These are phyloP conservation scores for Glycine latifolia DNA, from an alignment of 306 rosid species.

Conservation along the genomic window DNA sequence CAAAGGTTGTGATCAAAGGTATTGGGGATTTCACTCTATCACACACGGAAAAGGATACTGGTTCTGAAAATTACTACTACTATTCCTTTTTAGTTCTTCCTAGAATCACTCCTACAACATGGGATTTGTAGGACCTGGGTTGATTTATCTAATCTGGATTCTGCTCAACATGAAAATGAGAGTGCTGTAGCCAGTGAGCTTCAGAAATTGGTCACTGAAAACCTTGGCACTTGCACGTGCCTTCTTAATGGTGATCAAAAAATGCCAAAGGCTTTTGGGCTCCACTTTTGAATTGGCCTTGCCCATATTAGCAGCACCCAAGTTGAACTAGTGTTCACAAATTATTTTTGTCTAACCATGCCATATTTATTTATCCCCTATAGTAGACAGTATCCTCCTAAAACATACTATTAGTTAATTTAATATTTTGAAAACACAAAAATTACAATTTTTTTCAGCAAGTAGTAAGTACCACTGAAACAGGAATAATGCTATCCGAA, in stretches of 20 bases:
- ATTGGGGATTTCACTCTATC: constrained; percentile 38
- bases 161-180: constrained; percentile 18
- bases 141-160: constrained; percentile 1
- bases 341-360: background rate
- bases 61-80: background rate
- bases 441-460: background rate
- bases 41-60: background rate
- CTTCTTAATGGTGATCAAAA: constrained; percentile 33
- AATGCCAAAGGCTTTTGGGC: constrained; percentile 40
- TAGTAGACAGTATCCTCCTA: background rate
- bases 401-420: background rate
- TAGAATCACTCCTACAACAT: background rate
- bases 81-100: background rate
- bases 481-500: background rate
- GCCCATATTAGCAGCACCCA: background rate
- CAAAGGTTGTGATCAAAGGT: constrained; percentile 45
- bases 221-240: constrained; percentile 46
- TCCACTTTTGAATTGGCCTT: constrained; percentile 41
- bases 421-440: background rate
- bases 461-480: background rate
- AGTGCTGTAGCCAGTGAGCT: constrained; percentile 21
- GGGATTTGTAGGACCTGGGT: constrained; percentile 41
- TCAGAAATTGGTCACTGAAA: constrained; percentile 39
- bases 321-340: constrained; percentile 15
- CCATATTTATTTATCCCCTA: background rate